Percentiles rank a stretch among this genome's conserved stretches.
These are phyloP conservation scores for Coemansia sp. DNA, from an alignment of 192 early-diverging fungal genomes.

Conservation along the genomic window DNA sequence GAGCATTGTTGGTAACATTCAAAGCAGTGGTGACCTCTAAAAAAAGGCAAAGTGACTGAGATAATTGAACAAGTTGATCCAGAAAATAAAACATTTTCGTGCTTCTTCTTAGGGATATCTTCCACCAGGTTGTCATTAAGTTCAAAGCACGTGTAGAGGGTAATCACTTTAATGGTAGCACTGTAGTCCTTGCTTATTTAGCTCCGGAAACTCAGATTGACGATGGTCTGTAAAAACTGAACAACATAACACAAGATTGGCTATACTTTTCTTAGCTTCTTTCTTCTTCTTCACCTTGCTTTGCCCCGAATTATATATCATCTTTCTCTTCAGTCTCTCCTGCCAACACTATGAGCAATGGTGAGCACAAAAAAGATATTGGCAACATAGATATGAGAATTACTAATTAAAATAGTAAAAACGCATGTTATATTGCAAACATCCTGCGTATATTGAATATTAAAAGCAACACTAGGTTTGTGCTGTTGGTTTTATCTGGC, in stretches of 20 bases:
- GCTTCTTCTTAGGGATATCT: slow-evolving; percentile 86
- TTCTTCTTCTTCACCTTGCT: too few species aligned
- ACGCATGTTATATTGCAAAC: not conserved
- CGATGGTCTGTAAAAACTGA: too few species aligned
- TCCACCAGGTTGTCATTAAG: slow-evolving; percentile 77
- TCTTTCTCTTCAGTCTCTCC: too few species aligned
- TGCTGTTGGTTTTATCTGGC: not conserved
- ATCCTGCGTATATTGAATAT: too few species aligned
- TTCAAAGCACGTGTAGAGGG: slow-evolving; percentile 97
- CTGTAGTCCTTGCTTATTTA: too few species aligned
- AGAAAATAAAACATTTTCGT: slow-evolving; percentile 78
- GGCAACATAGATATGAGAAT: not conserved
- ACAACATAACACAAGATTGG: too few species aligned
- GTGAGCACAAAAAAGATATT: not conserved
- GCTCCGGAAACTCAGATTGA: too few species aligned
- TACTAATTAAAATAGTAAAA: not conserved
- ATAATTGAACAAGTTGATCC: slow-evolving; percentile 99
- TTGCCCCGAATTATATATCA: too few species aligned
- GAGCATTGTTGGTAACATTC: slow-evolving; percentile 98
- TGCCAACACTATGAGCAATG: not conserved
- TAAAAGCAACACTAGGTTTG: not conserved
- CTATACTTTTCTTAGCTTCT: too few species aligned
- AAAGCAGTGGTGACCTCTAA: slow-evolving; percentile 98
- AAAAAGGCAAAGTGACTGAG: slow-evolving; percentile 99
- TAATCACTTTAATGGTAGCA: slow-evolving; percentile 95